Evolutionary conservation across 2,329 filamentous ascomycete species (phyloP), one percentile per base, ranked within the genome.

Genomic region (Dendrostoma leiphaemia): DNA sequence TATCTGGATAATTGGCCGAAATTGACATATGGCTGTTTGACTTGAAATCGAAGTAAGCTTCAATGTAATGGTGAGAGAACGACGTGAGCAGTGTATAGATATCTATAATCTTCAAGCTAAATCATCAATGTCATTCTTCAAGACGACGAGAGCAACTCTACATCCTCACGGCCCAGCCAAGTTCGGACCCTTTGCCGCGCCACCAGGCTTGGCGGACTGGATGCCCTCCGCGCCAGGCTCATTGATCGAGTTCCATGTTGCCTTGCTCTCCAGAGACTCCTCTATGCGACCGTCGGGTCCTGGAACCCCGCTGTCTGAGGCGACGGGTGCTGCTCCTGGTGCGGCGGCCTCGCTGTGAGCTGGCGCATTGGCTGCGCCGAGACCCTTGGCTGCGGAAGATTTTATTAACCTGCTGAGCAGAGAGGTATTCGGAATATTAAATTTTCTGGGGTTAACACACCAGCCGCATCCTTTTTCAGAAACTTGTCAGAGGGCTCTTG

Each of bases 401-500:
- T 23, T 35, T 34, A 26, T 2, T 7, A 23, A 9, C 9, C 2
- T 7, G 34, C 15, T 15, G 34, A 12, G 4, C 9, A 2, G 21
- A 24, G 9, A 43, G 23, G 9, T 3, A n/a, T n/a, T n/a, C 9
- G 24, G 9, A 19, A n/a, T 26, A 3, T 3, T 15, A 15, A 19
- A 9, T 15, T 7, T 12, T 4, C 9, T 46, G 26, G 17, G 6
- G 2, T 4, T 13, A 2, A 47, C 40, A 21, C 15, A 48, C 51
- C 51, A 15, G 48, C 40, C 15, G 51, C 51, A 3, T 54, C 46
- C 10, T 48, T 46, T 35, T 54, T 54, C 5, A 54, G 37, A n/a
- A 57, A 57, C 46, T 54, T 57, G 12, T 54, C 51, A n/a, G 51
- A 54, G 8, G 55, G 55, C 19, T 32, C 54, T 17, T 57, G 51